A percentile compares a stretch with the other conserved stretches of the same genome.
phyloP scores from a whole-genome alignment of 1,139 yeast species.

The Taiozyma sp. region DNA sequence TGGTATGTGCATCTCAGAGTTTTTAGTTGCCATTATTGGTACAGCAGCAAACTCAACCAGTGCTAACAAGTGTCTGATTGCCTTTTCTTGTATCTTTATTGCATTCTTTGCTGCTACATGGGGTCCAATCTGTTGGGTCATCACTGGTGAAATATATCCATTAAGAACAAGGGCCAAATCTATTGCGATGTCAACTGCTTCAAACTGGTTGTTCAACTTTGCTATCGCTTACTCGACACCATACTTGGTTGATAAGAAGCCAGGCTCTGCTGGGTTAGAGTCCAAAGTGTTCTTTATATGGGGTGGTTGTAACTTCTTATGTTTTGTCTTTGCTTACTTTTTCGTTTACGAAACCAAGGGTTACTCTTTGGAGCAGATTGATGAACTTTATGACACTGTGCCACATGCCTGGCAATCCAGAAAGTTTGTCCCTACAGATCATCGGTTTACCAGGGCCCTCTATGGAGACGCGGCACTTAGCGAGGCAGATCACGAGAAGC shows the following conservation, averaged over 20 bases:
- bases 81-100: slow-evolving; percentile 67
- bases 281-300: slow-evolving; percentile 71
- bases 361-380: slow-evolving; percentile 62
- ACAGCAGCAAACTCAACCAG: slow-evolving; percentile 31
- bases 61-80: slow-evolving; percentile 55
- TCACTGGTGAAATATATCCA: slow-evolving; percentile 70
- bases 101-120: slow-evolving; percentile 74
- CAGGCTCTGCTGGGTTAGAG: slow-evolving; percentile 58
- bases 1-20: slow-evolving; percentile 57
- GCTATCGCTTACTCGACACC: slow-evolving; percentile 72
- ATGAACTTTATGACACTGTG: slow-evolving; percentile 45
- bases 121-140: slow-evolving; percentile 82
- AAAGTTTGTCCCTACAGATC: slow-evolving; percentile 41
- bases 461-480: slow-evolving; percentile 4
- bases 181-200: slow-evolving; percentile 65
- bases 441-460: slow-evolving; percentile 14
- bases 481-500: not conserved
- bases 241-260: slow-evolving; percentile 58
- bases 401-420: slow-evolving; percentile 41
- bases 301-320: slow-evolving; percentile 46
- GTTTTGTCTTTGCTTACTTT: slow-evolving; percentile 47
- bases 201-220: slow-evolving; percentile 78
- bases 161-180: slow-evolving; percentile 72
- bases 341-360: slow-evolving; percentile 66
- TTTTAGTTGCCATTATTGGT: slow-evolving; percentile 59